Percentiles rank a stretch among this genome's conserved stretches.
Evolutionary conservation across 83 land plant genomes (phyloP).

Genomic region (Isoetes engelmannii): DNA sequence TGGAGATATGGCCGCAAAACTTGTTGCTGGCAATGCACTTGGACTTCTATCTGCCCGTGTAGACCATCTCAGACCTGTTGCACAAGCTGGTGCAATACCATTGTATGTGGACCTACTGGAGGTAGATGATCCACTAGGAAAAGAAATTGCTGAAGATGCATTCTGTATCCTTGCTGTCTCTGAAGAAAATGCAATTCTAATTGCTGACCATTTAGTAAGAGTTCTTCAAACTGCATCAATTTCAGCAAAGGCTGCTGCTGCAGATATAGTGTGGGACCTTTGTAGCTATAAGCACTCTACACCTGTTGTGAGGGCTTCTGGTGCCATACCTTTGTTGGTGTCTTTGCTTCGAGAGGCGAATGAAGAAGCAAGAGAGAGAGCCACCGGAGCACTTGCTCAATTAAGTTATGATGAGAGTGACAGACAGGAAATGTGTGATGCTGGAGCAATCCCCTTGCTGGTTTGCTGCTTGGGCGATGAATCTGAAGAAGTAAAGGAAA

Average conservation of each 20-base stretch:
- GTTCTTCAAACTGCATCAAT: constrained; percentile 28
- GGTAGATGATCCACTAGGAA: constrained; percentile 31
- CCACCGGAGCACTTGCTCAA: constrained; percentile 44
- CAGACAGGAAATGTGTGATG: constrained; percentile 37
- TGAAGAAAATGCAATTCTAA: constrained; percentile 37
- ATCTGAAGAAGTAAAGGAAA: constrained; percentile 38
- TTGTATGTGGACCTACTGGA: constrained; percentile 35
- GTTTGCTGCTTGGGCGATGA: constrained; percentile 25
- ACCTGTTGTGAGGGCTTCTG: constrained; percentile 31
- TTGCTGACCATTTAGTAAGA: constrained; percentile 38
- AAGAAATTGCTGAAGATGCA: constrained; percentile 45
- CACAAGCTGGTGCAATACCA: constrained; percentile 44
- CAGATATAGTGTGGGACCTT: constrained; percentile 43
- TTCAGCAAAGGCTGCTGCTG: constrained; percentile 42
- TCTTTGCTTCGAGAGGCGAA: constrained; percentile 21
- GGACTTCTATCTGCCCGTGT: constrained; percentile 40
- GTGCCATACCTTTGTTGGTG: constrained; percentile 42
- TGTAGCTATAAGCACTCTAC: constrained; percentile 34
- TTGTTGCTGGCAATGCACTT: constrained; percentile 38
- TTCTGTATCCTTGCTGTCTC: constrained; percentile 42
- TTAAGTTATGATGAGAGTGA: constrained; percentile 37
- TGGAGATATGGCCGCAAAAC: constrained; percentile 28
- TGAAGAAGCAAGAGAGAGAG: constrained; percentile 30
- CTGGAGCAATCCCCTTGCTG: constrained; percentile 38
- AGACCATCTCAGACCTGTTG: constrained; percentile 36